Evolutionary conservation across 1,284 basidiomycete genomes (phyloP), one percentile per base, ranked within the genome.

Genomic region (Phlebopus sp.): DNA sequence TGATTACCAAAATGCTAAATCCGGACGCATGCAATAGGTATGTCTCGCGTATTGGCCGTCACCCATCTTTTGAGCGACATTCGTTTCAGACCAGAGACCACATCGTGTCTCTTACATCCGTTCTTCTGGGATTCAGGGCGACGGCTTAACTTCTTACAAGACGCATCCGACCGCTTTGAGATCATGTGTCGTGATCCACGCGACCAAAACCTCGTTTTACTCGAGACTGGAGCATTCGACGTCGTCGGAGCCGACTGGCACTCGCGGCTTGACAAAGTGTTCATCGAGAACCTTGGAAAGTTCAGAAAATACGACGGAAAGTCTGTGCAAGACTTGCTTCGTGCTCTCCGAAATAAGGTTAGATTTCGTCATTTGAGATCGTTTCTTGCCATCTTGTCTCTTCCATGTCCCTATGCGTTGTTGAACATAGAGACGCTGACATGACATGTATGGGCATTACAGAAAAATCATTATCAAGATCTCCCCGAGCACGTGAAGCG

Each of bases 381-480:
- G 4, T 8, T 18, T 29, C 5, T 42, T 46, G 4, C 13, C 23
- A n/a, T 30, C 19, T 39, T 45, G 36, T 5, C 13, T 47, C 4
- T 23, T 23, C 21, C 21, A 23, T 23, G n/a, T 8, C 19, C 37
- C 37, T 11, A 55, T 34, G 52, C 25, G 25, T 25, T 25, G 25
- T 25, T 8, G 21, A 29, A 8, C 27, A 29, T 2, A 8, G 5
- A 9, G 44, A 37, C 62, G n/a, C 55, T 34, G 13, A 17, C 37
- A 13, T 37, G 42, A 17, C 38, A 29, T 35, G 15, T 44, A 18
- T 36, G 7, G 14, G 13, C 36, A 17, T 9, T 8, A 31, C 61
- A 95, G 93, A 97, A 96, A 88, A 90, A 99, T 59, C 96, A 99
- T 66, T 98, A 97, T 63, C 96, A 98, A 71, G 93, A 96, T 66